Evolutionary conservation across 192 early-diverging fungal genomes (phyloP).

Genomic region (Coemansia sp.): DNA sequence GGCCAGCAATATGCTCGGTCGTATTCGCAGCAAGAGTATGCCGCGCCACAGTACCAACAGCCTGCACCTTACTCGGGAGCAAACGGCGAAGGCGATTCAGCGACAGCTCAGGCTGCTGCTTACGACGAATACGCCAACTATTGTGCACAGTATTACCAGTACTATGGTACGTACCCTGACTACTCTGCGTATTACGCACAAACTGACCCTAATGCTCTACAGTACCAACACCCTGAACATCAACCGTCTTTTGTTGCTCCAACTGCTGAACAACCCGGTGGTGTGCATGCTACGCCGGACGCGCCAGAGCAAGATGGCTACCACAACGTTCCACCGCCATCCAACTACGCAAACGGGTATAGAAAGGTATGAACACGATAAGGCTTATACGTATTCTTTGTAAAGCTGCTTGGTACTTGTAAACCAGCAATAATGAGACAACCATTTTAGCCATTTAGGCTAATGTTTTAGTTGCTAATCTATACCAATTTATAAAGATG

Average conservation of each 20-base stretch:
- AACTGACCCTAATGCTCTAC: constrained; percentile 1
- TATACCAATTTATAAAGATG: neutral
- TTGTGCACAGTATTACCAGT: constrained; percentile 51
- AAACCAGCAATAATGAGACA: neutral
- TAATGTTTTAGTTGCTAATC: neutral
- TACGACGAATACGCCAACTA: constrained; percentile 44
- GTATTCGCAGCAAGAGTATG: constrained; percentile 5
- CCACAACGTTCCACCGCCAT: constrained; percentile 48
- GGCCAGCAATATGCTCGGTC: constrained; percentile 17
- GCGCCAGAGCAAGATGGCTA: constrained; percentile 17
- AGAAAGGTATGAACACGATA: constrained; percentile 27
- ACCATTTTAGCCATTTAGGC: neutral
- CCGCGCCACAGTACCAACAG: constrained; percentile 13
- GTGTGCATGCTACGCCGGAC: neutral
- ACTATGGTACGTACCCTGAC: constrained; percentile 50
- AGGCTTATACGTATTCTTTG: neutral
- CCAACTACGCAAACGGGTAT: constrained; percentile 25
- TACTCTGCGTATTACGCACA: constrained; percentile 35
- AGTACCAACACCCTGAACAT: constrained; percentile 11
- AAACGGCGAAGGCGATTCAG: neutral
- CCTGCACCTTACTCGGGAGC: constrained; percentile 7
- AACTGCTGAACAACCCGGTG: neutral
- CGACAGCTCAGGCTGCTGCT: constrained; percentile 10
- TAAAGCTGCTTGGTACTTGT: neutral
- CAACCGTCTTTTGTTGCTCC: neutral